These are phyloP conservation scores for Endoconidiophora polonica DNA, from an alignment of 2,329 filamentous ascomycete genomes.

Conservation along the genomic window DNA sequence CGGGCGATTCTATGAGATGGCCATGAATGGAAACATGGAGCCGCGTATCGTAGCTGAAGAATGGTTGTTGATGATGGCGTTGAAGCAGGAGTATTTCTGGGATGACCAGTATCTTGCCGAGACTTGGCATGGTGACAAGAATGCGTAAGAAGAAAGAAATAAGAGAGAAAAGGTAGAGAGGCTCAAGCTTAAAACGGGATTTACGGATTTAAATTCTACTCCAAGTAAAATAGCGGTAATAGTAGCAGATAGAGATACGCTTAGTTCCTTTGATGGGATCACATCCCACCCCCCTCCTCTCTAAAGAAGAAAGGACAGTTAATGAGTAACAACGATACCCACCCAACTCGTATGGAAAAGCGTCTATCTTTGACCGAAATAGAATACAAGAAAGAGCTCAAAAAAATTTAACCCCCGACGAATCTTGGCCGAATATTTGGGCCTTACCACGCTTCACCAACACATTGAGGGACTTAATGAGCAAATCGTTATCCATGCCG, in stretches of 20 bases:
- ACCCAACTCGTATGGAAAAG: too few species aligned
- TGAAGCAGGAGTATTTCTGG: conserved; percentile 68
- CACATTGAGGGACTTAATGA: conserved; percentile 62
- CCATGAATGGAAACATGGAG: conserved; percentile 58
- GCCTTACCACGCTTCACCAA: conserved; percentile 83
- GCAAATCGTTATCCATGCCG: conserved; percentile 69
- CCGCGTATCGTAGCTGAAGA: conserved; percentile 70
- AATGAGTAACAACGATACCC: too few species aligned
- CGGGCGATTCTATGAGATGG: conserved; percentile 66
- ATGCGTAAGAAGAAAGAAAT: background rate
- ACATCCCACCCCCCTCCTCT: too few species aligned
- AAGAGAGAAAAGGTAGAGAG: too few species aligned
- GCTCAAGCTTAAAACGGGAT: too few species aligned
- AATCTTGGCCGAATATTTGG: conserved; percentile 80
- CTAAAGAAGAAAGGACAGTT: background rate
- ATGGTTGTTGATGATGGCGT: conserved; percentile 78
- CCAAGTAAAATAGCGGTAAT: too few species aligned
- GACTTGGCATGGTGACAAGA: conserved; percentile 13
- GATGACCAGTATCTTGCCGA: conserved; percentile 42
- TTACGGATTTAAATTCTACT: too few species aligned
- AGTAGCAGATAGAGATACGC: background rate
- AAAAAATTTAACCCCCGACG: conserved; percentile 92
- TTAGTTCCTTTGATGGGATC: background rate
- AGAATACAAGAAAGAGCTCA: conserved; percentile 26
- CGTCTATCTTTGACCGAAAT: too few species aligned